Percentiles rank a stretch among this genome's conserved stretches.
Evolutionary conservation across 768 basidiomycete genomes (phyloP).

Genomic region (Xanthoconium stramineum): DNA sequence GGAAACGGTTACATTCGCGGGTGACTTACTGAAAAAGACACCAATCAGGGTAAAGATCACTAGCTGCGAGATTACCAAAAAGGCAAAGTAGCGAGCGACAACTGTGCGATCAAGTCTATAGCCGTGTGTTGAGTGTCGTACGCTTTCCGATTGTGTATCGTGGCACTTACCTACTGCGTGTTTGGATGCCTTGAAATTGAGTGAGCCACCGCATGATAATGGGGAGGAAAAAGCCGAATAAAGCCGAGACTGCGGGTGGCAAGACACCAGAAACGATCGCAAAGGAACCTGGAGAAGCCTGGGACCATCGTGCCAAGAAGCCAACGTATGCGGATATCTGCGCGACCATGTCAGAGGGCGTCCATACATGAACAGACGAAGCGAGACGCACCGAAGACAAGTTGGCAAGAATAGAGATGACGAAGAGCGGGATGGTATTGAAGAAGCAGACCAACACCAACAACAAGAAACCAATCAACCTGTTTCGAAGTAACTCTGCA

Average conservation of each 20-base stretch:
- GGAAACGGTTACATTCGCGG: neutral
- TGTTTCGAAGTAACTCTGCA: slow-evolving; percentile 62
- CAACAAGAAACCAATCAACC: slow-evolving; percentile 72
- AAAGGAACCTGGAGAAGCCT: slow-evolving; percentile 63
- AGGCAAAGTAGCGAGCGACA: slow-evolving; percentile 87
- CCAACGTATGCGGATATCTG: slow-evolving; percentile 54
- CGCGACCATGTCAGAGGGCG: slow-evolving; percentile 2
- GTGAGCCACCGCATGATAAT: slow-evolving; percentile 85
- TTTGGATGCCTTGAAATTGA: slow-evolving; percentile 58
- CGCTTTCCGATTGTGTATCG: too few relatives aligned
- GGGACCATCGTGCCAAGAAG: slow-evolving; percentile 73
- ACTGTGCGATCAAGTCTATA: slow-evolving; percentile 86
- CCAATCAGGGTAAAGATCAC: slow-evolving; percentile 93
- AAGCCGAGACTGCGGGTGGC: slow-evolving; percentile 81
- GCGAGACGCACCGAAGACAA: slow-evolving; percentile 61
- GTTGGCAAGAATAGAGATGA: slow-evolving; percentile 91
- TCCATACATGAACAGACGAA: neutral
- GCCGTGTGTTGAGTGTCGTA: neutral
- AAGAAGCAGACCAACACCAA: slow-evolving; percentile 83
- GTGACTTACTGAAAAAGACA: slow-evolving; percentile 75
- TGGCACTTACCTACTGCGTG: slow-evolving; percentile 28
- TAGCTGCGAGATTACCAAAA: slow-evolving; percentile 91
- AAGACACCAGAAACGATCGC: slow-evolving; percentile 88
- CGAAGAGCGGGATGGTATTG: slow-evolving; percentile 89
- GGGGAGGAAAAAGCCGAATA: slow-evolving; percentile 90